These are phyloP conservation scores for Suillus subaureus DNA, from an alignment of 768 basidiomycete species.

Conservation along the genomic window DNA sequence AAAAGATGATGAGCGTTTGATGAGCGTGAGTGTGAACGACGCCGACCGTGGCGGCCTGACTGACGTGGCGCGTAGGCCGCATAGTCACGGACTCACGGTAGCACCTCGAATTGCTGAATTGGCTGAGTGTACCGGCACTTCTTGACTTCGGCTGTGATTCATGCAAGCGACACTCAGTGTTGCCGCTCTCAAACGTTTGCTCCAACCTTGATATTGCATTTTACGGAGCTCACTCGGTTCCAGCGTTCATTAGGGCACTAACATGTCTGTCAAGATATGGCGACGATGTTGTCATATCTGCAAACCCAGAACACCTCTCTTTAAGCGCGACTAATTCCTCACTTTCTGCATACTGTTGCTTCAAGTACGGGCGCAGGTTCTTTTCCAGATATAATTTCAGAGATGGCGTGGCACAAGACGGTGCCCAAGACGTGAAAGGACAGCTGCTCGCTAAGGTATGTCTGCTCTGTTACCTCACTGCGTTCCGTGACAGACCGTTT, in stretches of 20 bases:
- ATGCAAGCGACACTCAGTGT: slow-evolving; percentile 76
- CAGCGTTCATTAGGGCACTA: slow-evolving; percentile 76
- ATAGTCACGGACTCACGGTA: no score
- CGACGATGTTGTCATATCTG: slow-evolving; percentile 75
- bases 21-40: neutral
- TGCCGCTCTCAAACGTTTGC: slow-evolving; percentile 50
- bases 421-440: slow-evolving; percentile 55
- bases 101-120: neutral
- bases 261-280: slow-evolving; percentile 81
- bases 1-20: neutral
- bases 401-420: slow-evolving; percentile 35
- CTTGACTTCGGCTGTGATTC: slow-evolving; percentile 2
- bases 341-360: slow-evolving; percentile 79
- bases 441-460: slow-evolving; percentile 72
- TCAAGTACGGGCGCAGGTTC: slow-evolving; percentile 68
- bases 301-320: slow-evolving; percentile 58
- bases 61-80: neutral
- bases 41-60: neutral
- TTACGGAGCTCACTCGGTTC: slow-evolving; percentile 26
- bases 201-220: slow-evolving; percentile 6
- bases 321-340: slow-evolving; percentile 80
- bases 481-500: slow-evolving; percentile 4
- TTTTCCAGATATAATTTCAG: slow-evolving; percentile 61
- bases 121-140: neutral
- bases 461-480: slow-evolving; percentile 3